These are phyloP conservation scores for Plasmodium knowlesi DNA, from an alignment of 169 alveolate species.

Conservation along the genomic window DNA sequence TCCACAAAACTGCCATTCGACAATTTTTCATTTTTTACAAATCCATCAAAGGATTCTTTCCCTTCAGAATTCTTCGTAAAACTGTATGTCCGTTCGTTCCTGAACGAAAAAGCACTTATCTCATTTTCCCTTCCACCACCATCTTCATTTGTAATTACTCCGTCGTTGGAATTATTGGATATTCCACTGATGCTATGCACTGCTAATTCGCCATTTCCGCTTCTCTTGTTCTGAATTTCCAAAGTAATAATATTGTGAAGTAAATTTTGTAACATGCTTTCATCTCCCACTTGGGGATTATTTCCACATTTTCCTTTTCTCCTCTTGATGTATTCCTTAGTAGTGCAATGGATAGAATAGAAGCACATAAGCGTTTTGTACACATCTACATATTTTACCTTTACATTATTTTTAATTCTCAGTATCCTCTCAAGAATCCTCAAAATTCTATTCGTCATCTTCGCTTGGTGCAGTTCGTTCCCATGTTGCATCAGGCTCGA, in stretches of 20 bases:
- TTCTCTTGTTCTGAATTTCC: neutral
- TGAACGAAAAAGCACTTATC: neutral
- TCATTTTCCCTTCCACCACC: neutral
- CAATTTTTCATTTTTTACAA: neutral
- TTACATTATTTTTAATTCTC: conserved; percentile 35
- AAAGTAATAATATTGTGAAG: neutral
- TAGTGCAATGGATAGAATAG: neutral
- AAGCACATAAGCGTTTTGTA: conserved; percentile 12
- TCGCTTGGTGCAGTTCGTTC: neutral
- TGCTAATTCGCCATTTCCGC: neutral
- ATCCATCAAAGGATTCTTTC: neutral
- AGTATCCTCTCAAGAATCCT: conserved; percentile 24
- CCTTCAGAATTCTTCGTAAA: neutral
- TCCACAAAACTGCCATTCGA: neutral
- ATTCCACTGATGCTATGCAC: neutral
- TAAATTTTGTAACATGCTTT: conserved; percentile 8
- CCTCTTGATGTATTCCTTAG: neutral
- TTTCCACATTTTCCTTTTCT: neutral
- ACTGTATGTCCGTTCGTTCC: neutral
- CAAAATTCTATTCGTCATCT: conserved; percentile 14
- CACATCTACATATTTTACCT: conserved; percentile 41
- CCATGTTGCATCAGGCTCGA: conserved; percentile 1
- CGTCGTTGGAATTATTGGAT: neutral
- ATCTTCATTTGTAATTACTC: neutral
- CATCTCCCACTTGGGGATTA: neutral